Evolutionary conservation across 345 rosid species (phyloP), one percentile per base, ranked within the genome.

Genomic region (Capsella bursapastoris): DNA sequence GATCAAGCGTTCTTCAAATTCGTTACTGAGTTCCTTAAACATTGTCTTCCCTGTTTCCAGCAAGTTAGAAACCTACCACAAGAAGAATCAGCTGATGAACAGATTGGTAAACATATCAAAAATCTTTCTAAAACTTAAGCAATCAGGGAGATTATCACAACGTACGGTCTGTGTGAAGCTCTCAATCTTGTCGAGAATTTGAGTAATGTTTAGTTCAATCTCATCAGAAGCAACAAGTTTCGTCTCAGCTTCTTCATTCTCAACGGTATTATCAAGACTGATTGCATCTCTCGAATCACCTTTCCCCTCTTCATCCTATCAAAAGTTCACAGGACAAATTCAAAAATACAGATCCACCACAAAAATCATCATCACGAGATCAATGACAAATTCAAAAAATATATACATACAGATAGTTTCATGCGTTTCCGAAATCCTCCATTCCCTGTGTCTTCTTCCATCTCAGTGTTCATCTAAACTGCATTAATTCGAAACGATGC

Each of bases 131-230:
- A 41, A 10, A 18, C n/a, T 31, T 27, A 44, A 22, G 44, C 37
- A 47, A 47, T 47, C 51, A 47, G 3, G 51, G 35, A 28, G 45
- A 57, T 64, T 2, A 50, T 43, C 31, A 57, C 15, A 47, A 9
- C 64, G 51, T 88, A 95, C 98, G 85, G 78, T 80, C 60, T 88
- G 89, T 32, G 96, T 90, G 83, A 90, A 92, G 78, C 81, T 84
- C 25, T 90, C 94, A 32, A 92, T 92, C 83, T 84, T 92, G 18
- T 95, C 89, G 50, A 83, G 78, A 79, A 92, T 81, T 37, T 83
- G 84, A 74, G 83, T 28, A 71, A 90, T 85, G 64, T 70, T 82
- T 51, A 79, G 85, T 57, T 92, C 92, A 86, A 90, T 84, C 80
- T 92, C 99, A 68, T 89, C 98, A 66, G 97, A 95, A 40, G 83